Base-by-base conservation (phyloP, 106 monocot species). In the Allium fistulosum region DNA sequence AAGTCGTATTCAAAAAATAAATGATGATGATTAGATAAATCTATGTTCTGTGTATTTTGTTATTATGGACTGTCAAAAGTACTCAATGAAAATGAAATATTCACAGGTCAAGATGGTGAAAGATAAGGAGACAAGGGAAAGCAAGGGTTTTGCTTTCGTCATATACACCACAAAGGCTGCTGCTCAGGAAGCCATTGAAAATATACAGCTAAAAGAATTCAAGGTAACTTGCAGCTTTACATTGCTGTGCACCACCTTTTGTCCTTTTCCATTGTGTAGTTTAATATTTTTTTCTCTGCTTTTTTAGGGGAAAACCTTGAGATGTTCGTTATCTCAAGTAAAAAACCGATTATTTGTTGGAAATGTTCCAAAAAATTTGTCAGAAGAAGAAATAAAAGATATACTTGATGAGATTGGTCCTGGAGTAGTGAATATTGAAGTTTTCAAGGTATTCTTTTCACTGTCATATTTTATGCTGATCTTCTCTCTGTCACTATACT, bases 261-360 rank as follows among this genome's bases (percentile, higher is more conserved):
- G n/a, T 15, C 7, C 37, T 63, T 1, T 46, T 46, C 2, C 13
- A 15, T 63, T 63, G 37, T 15, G 12, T 63, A 65, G 46, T 45
- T 10, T 7, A 2, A 65, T 49, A 53, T 12, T 1, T 67, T 9
- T 17, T 52, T 13, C 12, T 13, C 63, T 46, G 53, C 53, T 12
- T 4, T 37, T 55, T 12, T 73, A 97, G 96, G 92, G 96, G 14
- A 97, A 78, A 51, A 89, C 80, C 75, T 45, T 97, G 58, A 97
- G 67, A 57, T 84, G 88, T 10, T 97, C 96, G 18, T 59, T 74
- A 17, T 92, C 92, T 63, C 86, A 97, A 78, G 84, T 81, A 57
- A 97, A 97, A 67, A 67, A 92, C 77, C 68, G 80, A 11, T 61
- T 97, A 45, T 92, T 97, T 71, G 82, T 97, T 52, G 92, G 96